These are phyloP conservation scores for Solanum piurae DNA, from an alignment of 257 asterid species.

Conservation along the genomic window DNA sequence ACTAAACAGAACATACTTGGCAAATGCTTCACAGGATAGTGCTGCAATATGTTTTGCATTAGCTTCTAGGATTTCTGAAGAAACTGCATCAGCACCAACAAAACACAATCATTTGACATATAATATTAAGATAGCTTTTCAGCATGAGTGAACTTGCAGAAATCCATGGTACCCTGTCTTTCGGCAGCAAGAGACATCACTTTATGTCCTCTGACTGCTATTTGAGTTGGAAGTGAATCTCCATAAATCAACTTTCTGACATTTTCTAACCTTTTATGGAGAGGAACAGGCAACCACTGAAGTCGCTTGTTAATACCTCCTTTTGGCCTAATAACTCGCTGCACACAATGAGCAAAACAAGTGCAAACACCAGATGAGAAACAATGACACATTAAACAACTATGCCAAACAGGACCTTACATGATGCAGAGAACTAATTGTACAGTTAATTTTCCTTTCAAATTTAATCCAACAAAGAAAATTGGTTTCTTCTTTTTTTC, in stretches of 20 bases:
- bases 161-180: neutral
- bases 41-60: constrained; percentile 46
- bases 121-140: neutral
- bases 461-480: neutral
- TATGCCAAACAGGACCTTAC: neutral
- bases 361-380: neutral
- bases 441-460: neutral
- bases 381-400: neutral
- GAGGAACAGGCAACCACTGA: constrained; percentile 57
- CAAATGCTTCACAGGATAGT: constrained; percentile 40
- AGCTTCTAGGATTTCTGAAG: constrained; percentile 44
- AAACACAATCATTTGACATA: neutral
- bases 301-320: constrained; percentile 57
- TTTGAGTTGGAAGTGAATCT: constrained; percentile 21
- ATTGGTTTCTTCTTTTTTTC: neutral
- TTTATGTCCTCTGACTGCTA: constrained; percentile 12
- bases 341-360: constrained; percentile 4
- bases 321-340: constrained; percentile 70
- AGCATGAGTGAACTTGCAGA: neutral
- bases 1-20: constrained; percentile 26
- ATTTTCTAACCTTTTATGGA: constrained; percentile 33
- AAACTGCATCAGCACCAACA: neutral
- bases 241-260: constrained; percentile 18
- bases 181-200: constrained; percentile 1
- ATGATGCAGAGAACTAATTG: neutral